Evolutionary conservation across 2,329 filamentous ascomycete species (phyloP), one percentile per base, ranked within the genome.

Genomic region (Exophiala spinifera): DNA sequence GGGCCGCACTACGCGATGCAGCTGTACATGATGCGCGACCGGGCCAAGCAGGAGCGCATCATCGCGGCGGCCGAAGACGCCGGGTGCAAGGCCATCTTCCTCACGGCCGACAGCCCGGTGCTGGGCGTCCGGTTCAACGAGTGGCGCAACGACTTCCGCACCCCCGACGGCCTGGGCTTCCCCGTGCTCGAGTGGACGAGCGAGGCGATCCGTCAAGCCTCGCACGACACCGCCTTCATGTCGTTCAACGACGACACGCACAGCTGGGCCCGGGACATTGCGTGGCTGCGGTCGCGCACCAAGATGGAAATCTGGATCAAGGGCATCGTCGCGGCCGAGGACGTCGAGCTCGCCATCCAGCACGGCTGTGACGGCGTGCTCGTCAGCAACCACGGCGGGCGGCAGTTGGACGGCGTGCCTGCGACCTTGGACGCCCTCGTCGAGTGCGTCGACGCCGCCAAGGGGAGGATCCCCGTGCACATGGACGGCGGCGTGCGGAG

Each of bases 401-500:
- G 70, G 3, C 70, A 73, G 49, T 60, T 72, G 0, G 69, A 73
- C 31, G 70, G 69, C 4, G 61, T 66, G 5, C 65, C 70, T 1
- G 64, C 70, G 2, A 72, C 70, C 0, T 47, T 72, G 6, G 71
- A 73, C 45, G 69, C 67, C 2, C 57, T 75, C 3, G 21, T 49
- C 11, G 58, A 59, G 34, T 61, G 58, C 34, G 56, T 50, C 6
- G 10, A 65, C 60, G 11, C 61, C 69, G 31, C 66, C 60, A 40
- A 49, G 15, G 60, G 63, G 3, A 58, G 50, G 21, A 63, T 68
- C 20, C 62, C 59, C 0, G 57, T 68, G 5, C 75, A 86, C 14
- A 59, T 70, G 40, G 85, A 87, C 62, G 78, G 75, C 4, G 80
- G 81, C 0, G 75, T 84, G 21, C 64, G 80, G 36, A 73, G 76